Evolutionary conservation across 2,329 filamentous ascomycete species (phyloP), one percentile per base, ranked within the genome.

Genomic region (Verticillium albo-atrum): DNA sequence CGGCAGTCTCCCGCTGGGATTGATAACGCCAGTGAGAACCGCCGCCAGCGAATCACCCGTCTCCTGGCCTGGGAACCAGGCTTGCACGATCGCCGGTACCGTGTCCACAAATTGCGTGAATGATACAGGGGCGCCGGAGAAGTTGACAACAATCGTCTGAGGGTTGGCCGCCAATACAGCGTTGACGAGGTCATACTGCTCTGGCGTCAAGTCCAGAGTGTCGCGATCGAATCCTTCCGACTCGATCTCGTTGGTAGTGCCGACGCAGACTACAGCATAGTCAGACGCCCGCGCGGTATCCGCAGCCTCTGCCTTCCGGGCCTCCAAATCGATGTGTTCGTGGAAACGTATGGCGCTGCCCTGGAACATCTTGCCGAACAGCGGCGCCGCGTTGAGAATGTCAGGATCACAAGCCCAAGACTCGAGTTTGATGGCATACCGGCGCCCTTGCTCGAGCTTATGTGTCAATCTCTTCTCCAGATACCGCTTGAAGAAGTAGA

Each of bases 1-100:
- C 4, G 66, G 65, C 0, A 67, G 58, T 9, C 63, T 52, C 0
- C 65, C 66, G 6, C 50, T 50, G 2, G 55, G 51, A 55, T 66
- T 61, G 2, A 23, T 55, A 0, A 20, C 26, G 3, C 65, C 66
- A 0, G 61, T 37, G 10, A 67, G 54, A 3, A 67, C 26, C 25
- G 61, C 60, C 0, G 64, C 64, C 28, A 65, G 26, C 15, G 64
- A 62, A 34, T 62, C 56, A 1, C 65, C 66, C 2, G 63, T 63
- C 17, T 67, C 62, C 7, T 61, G 59, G 0, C 66, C 66, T 1
- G 61, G 59, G 26, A 66, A 67, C 64, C 65, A 67, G n/a, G 60
- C 57, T 7, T 63, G 56, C 1, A 67, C 17, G 20, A 67, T 60
- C 7, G 59, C 62, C 1, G 62, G 27, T 0, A 53, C 28, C 0